A percentile compares a stretch with the other conserved stretches of the same genome.
phyloP scores from a whole-genome alignment of 208 protist genomes.

The Entamoeba histolytica region DNA sequence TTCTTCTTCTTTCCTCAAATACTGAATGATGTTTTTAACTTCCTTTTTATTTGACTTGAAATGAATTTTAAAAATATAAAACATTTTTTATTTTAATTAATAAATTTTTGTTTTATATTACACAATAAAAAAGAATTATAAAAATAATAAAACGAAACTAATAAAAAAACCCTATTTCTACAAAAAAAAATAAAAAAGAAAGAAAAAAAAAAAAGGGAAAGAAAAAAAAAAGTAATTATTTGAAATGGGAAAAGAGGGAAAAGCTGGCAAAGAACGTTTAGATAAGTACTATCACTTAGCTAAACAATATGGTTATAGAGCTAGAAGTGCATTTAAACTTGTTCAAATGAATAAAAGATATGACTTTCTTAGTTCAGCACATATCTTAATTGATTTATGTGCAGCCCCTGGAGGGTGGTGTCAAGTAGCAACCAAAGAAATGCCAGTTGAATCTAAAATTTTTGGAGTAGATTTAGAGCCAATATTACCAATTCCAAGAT shows the following conservation, averaged over 20 bases:
- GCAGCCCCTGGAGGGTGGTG: conserved; percentile 89
- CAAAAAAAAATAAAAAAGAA: too few relatives aligned
- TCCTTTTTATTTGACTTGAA: too few relatives aligned
- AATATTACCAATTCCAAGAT: conserved; percentile 74
- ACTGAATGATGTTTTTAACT: too few relatives aligned
- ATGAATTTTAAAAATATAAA: too few relatives aligned
- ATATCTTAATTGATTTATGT: conserved; percentile 61
- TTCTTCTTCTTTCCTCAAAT: too few relatives aligned
- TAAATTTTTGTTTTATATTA: too few relatives aligned
- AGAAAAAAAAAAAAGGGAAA: too few relatives aligned
- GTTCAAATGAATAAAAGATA: conserved; percentile 96
- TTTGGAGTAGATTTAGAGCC: conserved; percentile 68
- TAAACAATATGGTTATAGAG: conserved; percentile 88
- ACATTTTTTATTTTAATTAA: too few relatives aligned
- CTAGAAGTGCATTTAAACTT: conserved; percentile 94
- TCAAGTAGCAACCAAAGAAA: conserved; percentile 71
- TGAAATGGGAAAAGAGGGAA: neutral
- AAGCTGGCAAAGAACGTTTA: conserved; percentile 21
- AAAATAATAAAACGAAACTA: too few relatives aligned
- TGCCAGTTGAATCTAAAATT: conserved; percentile 71
- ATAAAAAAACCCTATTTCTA: too few relatives aligned
- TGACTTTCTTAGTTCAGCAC: conserved; percentile 62
- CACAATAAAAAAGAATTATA: too few relatives aligned
- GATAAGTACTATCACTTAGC: conserved; percentile 80
- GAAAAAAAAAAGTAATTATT: too few relatives aligned